Evolutionary conservation across 2,329 filamentous ascomycete genomes (phyloP), one percentile per base, ranked within the genome.

Genomic region (Fusarium sp.): DNA sequence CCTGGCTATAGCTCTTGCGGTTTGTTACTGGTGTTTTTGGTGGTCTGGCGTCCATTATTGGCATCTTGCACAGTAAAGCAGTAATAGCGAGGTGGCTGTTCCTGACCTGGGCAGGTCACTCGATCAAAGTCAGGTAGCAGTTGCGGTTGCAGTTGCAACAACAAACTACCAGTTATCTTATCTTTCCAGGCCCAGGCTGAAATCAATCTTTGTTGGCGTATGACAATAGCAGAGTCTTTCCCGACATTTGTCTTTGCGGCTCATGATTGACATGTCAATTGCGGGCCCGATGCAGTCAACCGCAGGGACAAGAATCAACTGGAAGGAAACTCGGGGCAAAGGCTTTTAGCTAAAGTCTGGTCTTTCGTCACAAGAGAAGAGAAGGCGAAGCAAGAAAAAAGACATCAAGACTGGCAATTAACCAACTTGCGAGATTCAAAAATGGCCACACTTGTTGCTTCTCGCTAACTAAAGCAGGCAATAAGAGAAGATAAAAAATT

Each of bases 251-350:
- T 62, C 66, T 71, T 62, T 70, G 51, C 65, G 25, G 52, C 59
- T 64, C 69, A 71, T 71, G 65, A 58, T 69, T 66, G 60, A 68
- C 60, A 71, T 71, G 61, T 66, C 69, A 71, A 68, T 69, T 69
- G 64, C 64, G 58, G 68, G 58, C 58, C 63, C 45, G 40, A 64
- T 70, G 67, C 63, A 70, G 54, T 68, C 67, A 71, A 70, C 67
- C 67, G 67, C 57, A 56, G 51, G 57, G 55, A 54, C 54, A 62
- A 58, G 54, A 67, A 64, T 63, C 46, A 58, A 65, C 25, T 53
- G 64, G 57, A 53, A 62, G 44, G 51, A 29, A 38, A 65, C 34
- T 45, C 32, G 32, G 47, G 25, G 52, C 52, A 58, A 27, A 41
- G 25, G 29, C n/a, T 40, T 45, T 24, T 16, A 38, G 34, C 10